These are phyloP conservation scores for Lentinula sp. DNA, from an alignment of 768 basidiomycete species.

Conservation along the genomic window DNA sequence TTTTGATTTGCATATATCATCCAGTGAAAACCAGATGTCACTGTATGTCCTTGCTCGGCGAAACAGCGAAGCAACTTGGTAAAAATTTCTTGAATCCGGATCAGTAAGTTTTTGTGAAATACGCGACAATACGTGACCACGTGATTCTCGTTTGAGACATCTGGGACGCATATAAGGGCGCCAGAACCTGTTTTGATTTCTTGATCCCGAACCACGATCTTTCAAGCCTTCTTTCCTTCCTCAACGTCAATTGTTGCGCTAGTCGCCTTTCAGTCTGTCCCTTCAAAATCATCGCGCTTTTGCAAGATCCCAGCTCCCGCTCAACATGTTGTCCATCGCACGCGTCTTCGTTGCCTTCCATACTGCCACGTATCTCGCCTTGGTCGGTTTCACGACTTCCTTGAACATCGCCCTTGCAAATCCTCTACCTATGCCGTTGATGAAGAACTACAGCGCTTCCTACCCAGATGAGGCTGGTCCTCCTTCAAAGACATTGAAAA, in stretches of 20 bases:
- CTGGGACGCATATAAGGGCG: not conserved
- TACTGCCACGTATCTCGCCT: slow-evolving; percentile 30
- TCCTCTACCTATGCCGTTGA: slow-evolving; percentile 20
- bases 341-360: slow-evolving; percentile 31
- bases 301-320: slow-evolving; percentile 5
- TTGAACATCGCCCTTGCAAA: slow-evolving; percentile 24
- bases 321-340: slow-evolving; percentile 25
- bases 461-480: slow-evolving; percentile 5
- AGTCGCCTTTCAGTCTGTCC: slow-evolving; percentile 17
- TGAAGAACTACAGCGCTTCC: slow-evolving; percentile 15
- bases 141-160: not conserved
- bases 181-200: not conserved
- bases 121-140: not conserved
- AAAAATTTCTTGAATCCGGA: no score
- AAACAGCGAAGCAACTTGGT: no score
- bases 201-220: slow-evolving; percentile 7
- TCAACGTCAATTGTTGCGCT: not conserved
- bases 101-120: no score
- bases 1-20: no score
- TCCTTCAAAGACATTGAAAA: not conserved
- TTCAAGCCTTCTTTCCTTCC: not conserved
- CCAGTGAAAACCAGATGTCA: no score
- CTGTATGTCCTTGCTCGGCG: no score
- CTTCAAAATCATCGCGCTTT: slow-evolving; percentile 10
- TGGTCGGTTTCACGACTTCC: slow-evolving; percentile 24